Percentiles rank a stretch among this genome's conserved stretches.
Evolutionary conservation across 2,329 filamentous ascomycete species (phyloP).

Genomic region (Knufia petricola): DNA sequence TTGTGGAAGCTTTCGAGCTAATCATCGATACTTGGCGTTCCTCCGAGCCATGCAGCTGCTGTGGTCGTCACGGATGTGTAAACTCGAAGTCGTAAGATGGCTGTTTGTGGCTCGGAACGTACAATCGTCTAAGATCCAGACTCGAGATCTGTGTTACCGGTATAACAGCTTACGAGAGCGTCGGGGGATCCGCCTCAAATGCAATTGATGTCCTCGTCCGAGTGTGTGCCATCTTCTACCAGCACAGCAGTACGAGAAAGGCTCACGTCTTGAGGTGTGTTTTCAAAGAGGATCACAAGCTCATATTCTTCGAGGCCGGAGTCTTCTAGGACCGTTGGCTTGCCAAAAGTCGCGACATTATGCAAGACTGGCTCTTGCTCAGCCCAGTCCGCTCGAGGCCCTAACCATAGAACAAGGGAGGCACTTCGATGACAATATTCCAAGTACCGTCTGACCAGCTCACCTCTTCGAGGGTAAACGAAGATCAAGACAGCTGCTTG

Average conservation of each 20-base stretch:
- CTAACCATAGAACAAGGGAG: background rate
- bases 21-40: background rate
- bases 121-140: too few species aligned
- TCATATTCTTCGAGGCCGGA: background rate
- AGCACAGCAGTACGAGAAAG: too few species aligned
- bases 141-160: too few species aligned
- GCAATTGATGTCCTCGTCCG: background rate
- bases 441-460: slow-evolving; percentile 1
- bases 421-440: background rate
- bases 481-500: slow-evolving; percentile 1
- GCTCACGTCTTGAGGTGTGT: background rate
- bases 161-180: too few species aligned
- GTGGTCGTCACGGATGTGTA: too few species aligned
- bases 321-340: background rate
- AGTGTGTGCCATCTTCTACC: background rate
- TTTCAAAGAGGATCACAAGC: background rate
- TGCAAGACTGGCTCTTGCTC: slow-evolving; percentile 5
- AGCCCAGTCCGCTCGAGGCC: slow-evolving; percentile 3
- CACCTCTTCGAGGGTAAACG: slow-evolving; percentile 2
- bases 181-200: too few species aligned
- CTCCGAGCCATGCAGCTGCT: background rate
- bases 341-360: background rate
- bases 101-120: too few species aligned
- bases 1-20: background rate
- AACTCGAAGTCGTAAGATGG: too few species aligned